A percentile compares a stretch with the other conserved stretches of the same genome.
phyloP scores from a whole-genome alignment of 345 rosid genomes.

The Erysimum cheiranthoides region DNA sequence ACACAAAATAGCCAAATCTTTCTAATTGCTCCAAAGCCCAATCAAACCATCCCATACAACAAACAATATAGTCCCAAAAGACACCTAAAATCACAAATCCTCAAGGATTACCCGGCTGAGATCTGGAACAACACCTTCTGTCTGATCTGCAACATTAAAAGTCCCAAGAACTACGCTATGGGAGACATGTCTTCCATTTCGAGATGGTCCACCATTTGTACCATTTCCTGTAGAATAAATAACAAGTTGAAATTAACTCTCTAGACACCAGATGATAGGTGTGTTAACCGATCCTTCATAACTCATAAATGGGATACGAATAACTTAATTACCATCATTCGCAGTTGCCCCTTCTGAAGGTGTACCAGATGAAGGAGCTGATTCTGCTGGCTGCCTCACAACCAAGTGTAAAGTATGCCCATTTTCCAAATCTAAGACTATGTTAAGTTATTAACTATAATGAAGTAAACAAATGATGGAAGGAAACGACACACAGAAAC shows the following conservation, averaged over 20 bases:
- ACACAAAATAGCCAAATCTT: slow-evolving; percentile 12
- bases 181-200: slow-evolving; percentile 73
- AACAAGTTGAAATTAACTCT: background rate
- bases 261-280: background rate
- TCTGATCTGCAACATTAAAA: slow-evolving; percentile 82
- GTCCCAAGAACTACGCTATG: slow-evolving; percentile 89
- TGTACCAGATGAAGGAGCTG: slow-evolving; percentile 60
- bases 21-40: slow-evolving; percentile 5
- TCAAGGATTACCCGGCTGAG: slow-evolving; percentile 57
- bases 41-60: slow-evolving; percentile 30
- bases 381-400: slow-evolving; percentile 72
- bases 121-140: slow-evolving; percentile 73
- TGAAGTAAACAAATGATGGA: slow-evolving; percentile 6
- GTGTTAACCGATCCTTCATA: slow-evolving; percentile 17
- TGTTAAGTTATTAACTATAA: slow-evolving; percentile 51
- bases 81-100: slow-evolving; percentile 18
- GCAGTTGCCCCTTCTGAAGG: slow-evolving; percentile 60
- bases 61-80: background rate
- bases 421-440: slow-evolving; percentile 76
- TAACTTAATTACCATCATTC: slow-evolving; percentile 57
- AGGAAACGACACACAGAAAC: slow-evolving; percentile 12
- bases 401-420: slow-evolving; percentile 95
- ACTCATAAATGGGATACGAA: slow-evolving; percentile 16
- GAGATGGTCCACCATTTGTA: slow-evolving; percentile 58
- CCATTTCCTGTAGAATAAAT: slow-evolving; percentile 59